Percentiles rank a stretch among this genome's conserved stretches.
Evolutionary conservation across 257 asterid species (phyloP).

Genomic region (Lantana camara): DNA sequence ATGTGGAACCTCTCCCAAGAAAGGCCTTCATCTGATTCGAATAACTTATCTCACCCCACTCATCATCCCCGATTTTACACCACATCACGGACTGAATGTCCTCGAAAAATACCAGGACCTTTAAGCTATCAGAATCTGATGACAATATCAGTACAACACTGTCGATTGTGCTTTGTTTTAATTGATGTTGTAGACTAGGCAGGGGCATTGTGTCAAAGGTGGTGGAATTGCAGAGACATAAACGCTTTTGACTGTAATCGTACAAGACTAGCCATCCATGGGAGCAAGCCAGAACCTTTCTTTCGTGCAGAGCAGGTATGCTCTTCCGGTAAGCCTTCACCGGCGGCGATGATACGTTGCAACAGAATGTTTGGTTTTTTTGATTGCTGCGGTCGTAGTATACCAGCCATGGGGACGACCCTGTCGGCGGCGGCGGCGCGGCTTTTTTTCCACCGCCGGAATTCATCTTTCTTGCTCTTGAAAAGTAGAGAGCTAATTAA

Average conservation of each 20-base stretch:
- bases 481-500: too few relatives aligned
- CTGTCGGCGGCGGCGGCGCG: too few relatives aligned
- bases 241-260: not conserved
- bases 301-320: not conserved
- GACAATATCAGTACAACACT: too few relatives aligned
- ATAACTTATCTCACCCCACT: not conserved
- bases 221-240: constrained; percentile 3
- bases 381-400: not conserved
- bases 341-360: not conserved
- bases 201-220: not conserved
- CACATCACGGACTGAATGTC: not conserved
- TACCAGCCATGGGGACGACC: too few relatives aligned
- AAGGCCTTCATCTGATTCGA: not conserved
- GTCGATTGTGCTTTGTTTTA: too few relatives aligned
- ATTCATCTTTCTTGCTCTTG: constrained; percentile 3
- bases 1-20: too few relatives aligned
- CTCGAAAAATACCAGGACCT: not conserved
- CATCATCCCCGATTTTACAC: not conserved
- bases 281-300: not conserved
- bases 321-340: not conserved
- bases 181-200: not conserved
- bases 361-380: not conserved
- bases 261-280: not conserved
- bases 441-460: too few relatives aligned
- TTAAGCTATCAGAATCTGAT: not conserved